Conservation (phyloP, 352 stramenopile genomes). For the Globisporangium viniferum region DNA sequence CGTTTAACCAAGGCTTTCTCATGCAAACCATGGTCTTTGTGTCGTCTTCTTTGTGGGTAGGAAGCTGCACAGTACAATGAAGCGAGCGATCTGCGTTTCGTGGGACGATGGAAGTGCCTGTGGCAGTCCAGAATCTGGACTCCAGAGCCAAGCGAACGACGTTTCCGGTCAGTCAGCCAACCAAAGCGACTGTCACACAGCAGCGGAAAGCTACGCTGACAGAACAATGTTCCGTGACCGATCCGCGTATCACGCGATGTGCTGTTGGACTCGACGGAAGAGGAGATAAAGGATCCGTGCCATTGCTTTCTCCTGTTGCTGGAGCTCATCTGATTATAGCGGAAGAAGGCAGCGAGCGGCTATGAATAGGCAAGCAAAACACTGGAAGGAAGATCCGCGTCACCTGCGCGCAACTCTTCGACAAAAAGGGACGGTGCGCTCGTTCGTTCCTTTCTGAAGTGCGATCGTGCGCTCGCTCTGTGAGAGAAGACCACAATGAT, state of each 20-base stretch:
- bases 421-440: conserved; percentile 1
- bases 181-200: neutral
- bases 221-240: neutral
- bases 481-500: conserved; percentile 3
- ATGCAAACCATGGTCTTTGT: neutral
- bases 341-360: neutral
- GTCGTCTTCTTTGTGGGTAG: neutral
- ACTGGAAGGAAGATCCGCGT: neutral
- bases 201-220: neutral
- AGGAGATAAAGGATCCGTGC: neutral
- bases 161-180: neutral
- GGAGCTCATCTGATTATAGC: neutral
- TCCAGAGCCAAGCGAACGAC: neutral
- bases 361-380: neutral
- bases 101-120: neutral
- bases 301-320: neutral
- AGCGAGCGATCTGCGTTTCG: neutral
- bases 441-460: neutral
- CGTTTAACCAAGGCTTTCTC: neutral
- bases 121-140: neutral
- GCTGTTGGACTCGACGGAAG: conserved; percentile 1
- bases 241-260: neutral
- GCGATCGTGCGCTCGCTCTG: neutral
- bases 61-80: neutral
- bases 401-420: neutral